Base-by-base conservation (phyloP, 805 yeast species). In the Monosporozyma unispora region DNA sequence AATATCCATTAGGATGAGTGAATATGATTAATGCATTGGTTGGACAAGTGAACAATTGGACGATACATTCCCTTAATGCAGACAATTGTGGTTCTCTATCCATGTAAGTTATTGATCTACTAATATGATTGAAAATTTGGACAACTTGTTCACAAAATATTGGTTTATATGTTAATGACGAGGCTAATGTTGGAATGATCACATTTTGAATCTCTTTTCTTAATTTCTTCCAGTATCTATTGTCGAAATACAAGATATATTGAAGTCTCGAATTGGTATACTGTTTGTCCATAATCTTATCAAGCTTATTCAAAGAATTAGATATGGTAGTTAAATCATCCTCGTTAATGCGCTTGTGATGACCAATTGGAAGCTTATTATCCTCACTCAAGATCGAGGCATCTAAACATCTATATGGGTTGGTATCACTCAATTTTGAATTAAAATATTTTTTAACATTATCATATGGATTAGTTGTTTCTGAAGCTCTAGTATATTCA, bases 61-160 rank as follows among this genome's bases (percentile, higher is more conserved):
- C 81, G 0, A 95, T 81, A 19, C 91, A 68, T 37, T 82, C 79
- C 37, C 82, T 76, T 70, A 90, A 73, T 3, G 86, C 75, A 11
- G 91, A 87, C 48, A 79, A 68, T 57, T 89, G 96, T 0, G 96
- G 96, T 60, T 93, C 98, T 52, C 96, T 75, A 60, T 93, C 99
- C 54, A 80, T 70, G 19, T 66, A 60, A n/a, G 80, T 78, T 48
- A 76, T 67, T 10, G 74, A 69, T 14, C 72, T 72, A 3, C 80
- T 58, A 44, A 76, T 63, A 27, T 68, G 76, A 45, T 79, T 82
- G 54, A 77, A 79, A 0, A 82, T 71, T 40, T 75, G 74, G 14
- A 80, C 68, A 40, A 80, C 70, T 50, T 82, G 87, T 14, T 66
- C 59, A 18, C 81, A 70, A 49, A 82, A 78, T 12, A 63, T 52